phyloP scores from a whole-genome alignment of 495 filamentous ascomycete genomes.

The Diplogelasinospora grovesii region DNA sequence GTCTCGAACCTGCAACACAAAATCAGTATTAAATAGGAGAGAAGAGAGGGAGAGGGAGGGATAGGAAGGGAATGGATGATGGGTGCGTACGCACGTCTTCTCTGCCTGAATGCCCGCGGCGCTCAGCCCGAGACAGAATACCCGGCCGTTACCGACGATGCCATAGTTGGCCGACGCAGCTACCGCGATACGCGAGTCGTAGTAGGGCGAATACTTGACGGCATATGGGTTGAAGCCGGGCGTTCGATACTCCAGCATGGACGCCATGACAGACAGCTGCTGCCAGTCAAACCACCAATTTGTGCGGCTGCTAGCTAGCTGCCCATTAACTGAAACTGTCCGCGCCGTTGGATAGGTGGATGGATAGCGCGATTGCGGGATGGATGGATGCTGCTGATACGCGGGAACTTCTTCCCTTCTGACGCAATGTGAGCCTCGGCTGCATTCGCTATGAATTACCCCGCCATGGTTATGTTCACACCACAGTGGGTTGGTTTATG shows the following conservation, averaged over 20 bases:
- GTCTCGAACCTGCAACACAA: slow-evolving; percentile 81
- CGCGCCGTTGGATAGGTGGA: neutral
- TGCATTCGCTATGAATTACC: no score
- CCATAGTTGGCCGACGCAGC: slow-evolving; percentile 86
- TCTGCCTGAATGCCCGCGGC: slow-evolving; percentile 74
- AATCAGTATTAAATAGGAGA: no score
- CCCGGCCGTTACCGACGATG: slow-evolving; percentile 88
- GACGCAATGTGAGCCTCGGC: no score
- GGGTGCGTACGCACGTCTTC: slow-evolving; percentile 42
- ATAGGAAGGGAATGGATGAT: neutral
- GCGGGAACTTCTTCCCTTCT: no score
- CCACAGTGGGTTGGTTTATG: no score
- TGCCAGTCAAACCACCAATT: no score
- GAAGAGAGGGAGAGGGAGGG: neutral
- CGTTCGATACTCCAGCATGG: slow-evolving; percentile 90
- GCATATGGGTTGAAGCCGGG: slow-evolving; percentile 90
- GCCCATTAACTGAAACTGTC: slow-evolving; percentile 12
- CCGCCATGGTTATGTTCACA: no score
- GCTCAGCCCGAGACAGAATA: slow-evolving; percentile 76
- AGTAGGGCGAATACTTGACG: slow-evolving; percentile 96
- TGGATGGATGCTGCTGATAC: no score
- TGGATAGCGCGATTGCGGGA: neutral
- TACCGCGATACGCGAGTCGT: slow-evolving; percentile 87
- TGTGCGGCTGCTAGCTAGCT: slow-evolving; percentile 5
- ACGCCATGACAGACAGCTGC: slow-evolving; percentile 37